Conservation (phyloP, 2,329 filamentous ascomycete genomes). For the Penicillium sp. region DNA sequence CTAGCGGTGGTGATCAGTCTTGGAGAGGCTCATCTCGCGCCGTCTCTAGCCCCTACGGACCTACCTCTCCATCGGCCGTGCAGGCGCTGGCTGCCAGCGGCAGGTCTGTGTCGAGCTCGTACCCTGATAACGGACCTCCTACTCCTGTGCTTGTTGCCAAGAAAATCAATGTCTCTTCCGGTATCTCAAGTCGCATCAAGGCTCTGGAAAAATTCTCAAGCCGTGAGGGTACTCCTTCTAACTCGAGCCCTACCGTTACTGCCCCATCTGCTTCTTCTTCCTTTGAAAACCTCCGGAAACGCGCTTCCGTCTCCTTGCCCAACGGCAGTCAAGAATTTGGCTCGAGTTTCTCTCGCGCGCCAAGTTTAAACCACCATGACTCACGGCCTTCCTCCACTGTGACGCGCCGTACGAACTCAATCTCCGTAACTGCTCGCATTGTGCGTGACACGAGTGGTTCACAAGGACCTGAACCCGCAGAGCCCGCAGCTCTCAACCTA, state of each 20-base stretch:
- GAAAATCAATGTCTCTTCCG: conserved; percentile 80
- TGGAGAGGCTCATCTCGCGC: conserved; percentile 38
- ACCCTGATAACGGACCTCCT: conserved; percentile 31
- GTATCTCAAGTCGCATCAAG: conserved; percentile 92
- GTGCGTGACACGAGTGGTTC: conserved; percentile 59
- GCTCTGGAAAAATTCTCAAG: conserved; percentile 74
- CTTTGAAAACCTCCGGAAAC: conserved; percentile 53
- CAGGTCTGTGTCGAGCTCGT: conserved; percentile 42
- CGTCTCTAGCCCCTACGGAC: conserved; percentile 40
- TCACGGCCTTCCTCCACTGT: conserved; percentile 27
- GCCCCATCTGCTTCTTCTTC: conserved; percentile 58
- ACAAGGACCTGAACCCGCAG: conserved; percentile 34
- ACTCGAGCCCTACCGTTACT: conserved; percentile 35
- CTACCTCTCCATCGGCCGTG: conserved; percentile 27
- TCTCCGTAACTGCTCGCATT: conserved; percentile 86
- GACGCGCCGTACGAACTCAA: conserved; percentile 57
- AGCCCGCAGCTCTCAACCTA: conserved; percentile 51
- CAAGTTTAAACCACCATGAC: conserved; percentile 32
- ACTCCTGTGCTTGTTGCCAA: conserved; percentile 57
- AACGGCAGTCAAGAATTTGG: conserved; percentile 24
- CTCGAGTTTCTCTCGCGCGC: conserved; percentile 28
- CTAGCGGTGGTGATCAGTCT: conserved; percentile 44
- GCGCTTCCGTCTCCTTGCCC: conserved; percentile 38
- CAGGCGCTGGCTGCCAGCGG: conserved; percentile 33
- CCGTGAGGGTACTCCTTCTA: conserved; percentile 43